phyloP scores from a whole-genome alignment of 306 rosid species.

The Benincasa hispida region DNA sequence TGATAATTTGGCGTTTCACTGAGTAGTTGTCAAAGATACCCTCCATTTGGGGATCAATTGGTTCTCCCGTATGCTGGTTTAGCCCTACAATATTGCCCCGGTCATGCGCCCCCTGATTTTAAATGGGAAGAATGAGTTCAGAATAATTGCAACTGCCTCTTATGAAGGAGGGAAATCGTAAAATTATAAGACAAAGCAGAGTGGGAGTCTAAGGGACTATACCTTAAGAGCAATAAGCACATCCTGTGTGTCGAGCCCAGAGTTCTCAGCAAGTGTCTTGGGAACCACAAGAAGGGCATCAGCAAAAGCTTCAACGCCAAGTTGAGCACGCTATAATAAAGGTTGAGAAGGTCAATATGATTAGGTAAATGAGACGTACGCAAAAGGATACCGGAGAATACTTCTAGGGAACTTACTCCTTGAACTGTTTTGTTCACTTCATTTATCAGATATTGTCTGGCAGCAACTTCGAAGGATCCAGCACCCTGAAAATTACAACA shows the following conservation, averaged over 20 bases:
- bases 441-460: conserved; percentile 65
- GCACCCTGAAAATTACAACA: conserved; percentile 55
- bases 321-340: conserved; percentile 90
- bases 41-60: conserved; percentile 85
- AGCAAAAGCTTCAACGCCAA: conserved; percentile 91
- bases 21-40: conserved; percentile 93
- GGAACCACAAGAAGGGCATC: conserved; percentile 97
- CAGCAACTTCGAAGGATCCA: conserved; percentile 97
- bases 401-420: conserved; percentile 50
- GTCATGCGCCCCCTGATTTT: conserved; percentile 86
- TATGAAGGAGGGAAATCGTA: neutral
- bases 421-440: conserved; percentile 89
- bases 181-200: neutral
- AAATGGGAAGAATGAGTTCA: neutral
- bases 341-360: conserved; percentile 12
- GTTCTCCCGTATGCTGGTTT: conserved; percentile 82
- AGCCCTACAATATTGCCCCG: conserved; percentile 71
- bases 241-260: conserved; percentile 94
- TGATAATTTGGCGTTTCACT: conserved; percentile 87
- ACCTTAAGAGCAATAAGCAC: conserved; percentile 67
- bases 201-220: neutral
- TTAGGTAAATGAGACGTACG: neutral
- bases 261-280: conserved; percentile 90
- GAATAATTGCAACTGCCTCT: neutral
- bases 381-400: neutral